Percentiles rank a stretch among this genome's conserved stretches.
Conservation (phyloP, 129 eudicot genomes). For the Flaveria trinervia region DNA sequence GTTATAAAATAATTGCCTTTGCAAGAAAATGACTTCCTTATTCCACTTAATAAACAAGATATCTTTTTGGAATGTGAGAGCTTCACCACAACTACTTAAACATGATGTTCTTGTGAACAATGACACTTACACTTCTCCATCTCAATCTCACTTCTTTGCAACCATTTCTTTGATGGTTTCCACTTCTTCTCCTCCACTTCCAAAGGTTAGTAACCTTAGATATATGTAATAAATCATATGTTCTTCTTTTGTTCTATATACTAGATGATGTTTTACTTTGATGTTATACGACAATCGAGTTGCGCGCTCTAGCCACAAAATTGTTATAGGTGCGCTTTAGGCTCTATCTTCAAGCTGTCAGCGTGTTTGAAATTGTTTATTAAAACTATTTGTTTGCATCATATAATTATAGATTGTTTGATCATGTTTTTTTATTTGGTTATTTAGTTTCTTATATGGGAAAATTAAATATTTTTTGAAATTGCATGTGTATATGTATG, state of each 20-base stretch:
- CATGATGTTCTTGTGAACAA: constrained; percentile 27
- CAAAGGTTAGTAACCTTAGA: constrained; percentile 43
- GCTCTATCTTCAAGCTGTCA: not conserved
- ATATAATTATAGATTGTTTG: too few relatives aligned
- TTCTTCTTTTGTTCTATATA: not conserved
- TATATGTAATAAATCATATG: not conserved
- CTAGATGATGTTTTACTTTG: not conserved
- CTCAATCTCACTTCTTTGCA: constrained; percentile 36
- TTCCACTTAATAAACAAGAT: constrained; percentile 32
- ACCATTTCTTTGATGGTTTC: constrained; percentile 59
- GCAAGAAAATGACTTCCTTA: constrained; percentile 30
- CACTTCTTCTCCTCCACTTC: constrained; percentile 61
- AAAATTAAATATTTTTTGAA: not conserved
- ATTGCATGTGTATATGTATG: not conserved
- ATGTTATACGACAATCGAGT: not conserved
- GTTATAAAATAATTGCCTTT: constrained; percentile 19
- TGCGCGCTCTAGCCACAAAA: not conserved
- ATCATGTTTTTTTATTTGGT: too few relatives aligned
- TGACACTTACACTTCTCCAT: constrained; percentile 22
- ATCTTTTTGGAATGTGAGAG: constrained; percentile 31
- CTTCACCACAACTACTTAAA: constrained; percentile 57
- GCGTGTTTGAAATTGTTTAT: not conserved
- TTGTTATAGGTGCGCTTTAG: not conserved
- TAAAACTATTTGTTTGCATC: not conserved
- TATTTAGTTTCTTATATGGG: too few relatives aligned